Evolutionary conservation across 345 rosid species (phyloP), one percentile per base, ranked within the genome.

Genomic region (Boechera divaricarpa): DNA sequence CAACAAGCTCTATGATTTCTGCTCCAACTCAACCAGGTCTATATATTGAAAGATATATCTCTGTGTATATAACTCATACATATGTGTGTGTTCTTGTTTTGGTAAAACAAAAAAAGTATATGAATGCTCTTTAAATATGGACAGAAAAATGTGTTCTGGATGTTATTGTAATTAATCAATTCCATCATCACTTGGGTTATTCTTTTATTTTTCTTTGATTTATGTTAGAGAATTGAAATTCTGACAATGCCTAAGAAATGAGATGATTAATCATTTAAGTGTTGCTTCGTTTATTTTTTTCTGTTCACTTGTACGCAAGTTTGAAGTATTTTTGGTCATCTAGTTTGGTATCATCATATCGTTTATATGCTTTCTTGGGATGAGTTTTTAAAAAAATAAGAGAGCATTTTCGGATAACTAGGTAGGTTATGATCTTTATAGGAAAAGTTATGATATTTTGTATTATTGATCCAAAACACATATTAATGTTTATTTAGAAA

Each of bases 1-100:
- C 67, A 82, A 91, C 36, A 90, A 85, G 82, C 90, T 90, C 75
- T 90, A 75, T 47, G 83, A 87, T 6, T 66, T 66, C 72, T 66
- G 51, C 66, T 74, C 78, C 9, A 28, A 35, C 31, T 6, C 63
- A 5, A 74, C 59, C 49, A 63, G 70, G 70, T 73, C 16, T 49
- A 8, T 4, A 10, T 66, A n/a, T 21, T 51, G 6, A 12, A 39
- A 10, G 5, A 33, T n/a, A 3, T 33, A 33, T 10, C 1, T 10
- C 0, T 10, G 0, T 67, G 5, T 24, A 52, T 5, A 53, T n/a
- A 7, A 7, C 10, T 49, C 28, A 33, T 9, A n/a, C n/a, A n/a
- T 65, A 31, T n/a, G n/a, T 66, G 7, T 32, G 57, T 47, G 24
- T 45, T 71, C 33, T 57, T 70, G 45, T 36, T 59, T 70, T 47